Evolutionary conservation across 2,329 filamentous ascomycete genomes (phyloP).

Genomic region (Epichloe amarillans): DNA sequence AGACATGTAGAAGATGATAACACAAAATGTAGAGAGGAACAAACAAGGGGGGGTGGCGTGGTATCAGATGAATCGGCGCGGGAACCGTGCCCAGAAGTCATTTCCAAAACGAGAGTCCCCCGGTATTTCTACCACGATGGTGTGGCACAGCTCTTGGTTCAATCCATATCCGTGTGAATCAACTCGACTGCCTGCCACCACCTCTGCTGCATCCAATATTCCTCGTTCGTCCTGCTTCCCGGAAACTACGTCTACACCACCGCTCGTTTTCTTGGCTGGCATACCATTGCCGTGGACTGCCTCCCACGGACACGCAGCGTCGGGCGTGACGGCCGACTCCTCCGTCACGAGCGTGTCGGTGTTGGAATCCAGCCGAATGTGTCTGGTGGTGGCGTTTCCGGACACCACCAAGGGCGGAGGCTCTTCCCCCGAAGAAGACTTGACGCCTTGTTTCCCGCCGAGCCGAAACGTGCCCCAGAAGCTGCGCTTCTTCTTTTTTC

Average conservation of each 20-base stretch:
- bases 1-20: not conserved
- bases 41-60: not conserved
- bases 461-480: slow-evolving; percentile 2
- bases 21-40: not conserved
- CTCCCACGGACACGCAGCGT: not conserved
- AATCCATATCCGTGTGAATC: not conserved
- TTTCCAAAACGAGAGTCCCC: not conserved
- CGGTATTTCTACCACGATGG: not conserved
- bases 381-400: not conserved
- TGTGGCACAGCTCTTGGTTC: not conserved
- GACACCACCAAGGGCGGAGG: not conserved
- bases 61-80: slow-evolving; percentile 1
- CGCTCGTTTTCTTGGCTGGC: not conserved
- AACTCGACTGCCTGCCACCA: not conserved
- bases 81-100: slow-evolving; percentile 1
- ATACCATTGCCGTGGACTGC: too few relatives aligned
- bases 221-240: not conserved
- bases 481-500: not conserved
- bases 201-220: not conserved
- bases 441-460: not conserved
- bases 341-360: not conserved
- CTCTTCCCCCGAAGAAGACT: not conserved
- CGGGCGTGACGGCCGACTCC: not conserved
- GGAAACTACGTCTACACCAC: not conserved
- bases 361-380: not conserved